phyloP scores from a whole-genome alignment of 2,329 filamentous ascomycete genomes.

The Cadophora luteo-olivacea region DNA sequence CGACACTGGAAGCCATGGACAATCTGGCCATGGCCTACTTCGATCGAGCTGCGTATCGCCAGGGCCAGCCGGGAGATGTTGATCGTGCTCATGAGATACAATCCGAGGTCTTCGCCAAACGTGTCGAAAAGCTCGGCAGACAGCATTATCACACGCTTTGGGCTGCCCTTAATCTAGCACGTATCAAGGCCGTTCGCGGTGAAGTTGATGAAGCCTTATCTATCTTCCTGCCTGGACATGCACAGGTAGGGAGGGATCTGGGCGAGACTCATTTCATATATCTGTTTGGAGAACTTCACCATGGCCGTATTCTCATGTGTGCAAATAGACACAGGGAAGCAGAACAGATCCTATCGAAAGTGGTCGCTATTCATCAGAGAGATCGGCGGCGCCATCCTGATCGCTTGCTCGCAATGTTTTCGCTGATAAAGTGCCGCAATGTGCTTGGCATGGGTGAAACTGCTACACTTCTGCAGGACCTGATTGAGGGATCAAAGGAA shows the following conservation, averaged over 20 bases:
- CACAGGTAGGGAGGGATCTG: slow-evolving; percentile 11
- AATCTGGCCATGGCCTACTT: slow-evolving; percentile 22
- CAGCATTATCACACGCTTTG: slow-evolving; percentile 22
- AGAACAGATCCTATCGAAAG: slow-evolving; percentile 17
- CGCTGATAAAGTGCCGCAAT: slow-evolving; percentile 25
- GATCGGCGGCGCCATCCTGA: slow-evolving; percentile 19
- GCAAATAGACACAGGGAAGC: slow-evolving; percentile 14
- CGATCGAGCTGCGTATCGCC: slow-evolving; percentile 18
- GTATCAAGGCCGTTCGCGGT: slow-evolving; percentile 15
- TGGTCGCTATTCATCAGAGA: slow-evolving; percentile 16
- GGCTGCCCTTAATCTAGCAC: slow-evolving; percentile 20
- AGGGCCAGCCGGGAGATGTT: slow-evolving; percentile 16
- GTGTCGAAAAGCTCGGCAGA: slow-evolving; percentile 16
- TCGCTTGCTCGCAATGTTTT: slow-evolving; percentile 23
- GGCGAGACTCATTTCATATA: slow-evolving; percentile 20
- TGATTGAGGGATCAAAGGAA: slow-evolving; percentile 22
- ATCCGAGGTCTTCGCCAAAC: slow-evolving; percentile 17
- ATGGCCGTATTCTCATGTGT: slow-evolving; percentile 22
- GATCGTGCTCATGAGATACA: slow-evolving; percentile 17
- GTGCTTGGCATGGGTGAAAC: slow-evolving; percentile 20
- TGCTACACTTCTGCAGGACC: slow-evolving; percentile 16
- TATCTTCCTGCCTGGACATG: slow-evolving; percentile 18
- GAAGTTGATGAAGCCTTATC: slow-evolving; percentile 14
- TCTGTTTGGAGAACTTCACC: slow-evolving; percentile 20
- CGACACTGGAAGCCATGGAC: slow-evolving; percentile 21